Evolutionary conservation across 495 filamentous ascomycete species (phyloP).

Genomic region (Trichoderma reesei): DNA sequence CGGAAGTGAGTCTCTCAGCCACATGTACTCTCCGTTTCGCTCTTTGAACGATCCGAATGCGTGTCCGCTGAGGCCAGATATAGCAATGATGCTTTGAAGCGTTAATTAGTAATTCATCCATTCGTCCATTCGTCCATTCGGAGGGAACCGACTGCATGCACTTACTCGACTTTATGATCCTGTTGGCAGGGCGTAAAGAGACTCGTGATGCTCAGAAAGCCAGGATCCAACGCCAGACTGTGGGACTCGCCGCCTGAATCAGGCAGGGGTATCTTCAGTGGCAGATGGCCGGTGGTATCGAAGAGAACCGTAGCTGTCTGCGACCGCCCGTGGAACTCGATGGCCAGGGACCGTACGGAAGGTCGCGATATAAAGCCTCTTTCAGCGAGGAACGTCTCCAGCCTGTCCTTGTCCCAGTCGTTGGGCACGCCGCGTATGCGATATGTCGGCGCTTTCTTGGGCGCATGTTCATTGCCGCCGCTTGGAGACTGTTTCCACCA

Average conservation of each 20-base stretch:
- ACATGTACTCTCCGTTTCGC: not conserved
- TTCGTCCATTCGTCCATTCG: not conserved
- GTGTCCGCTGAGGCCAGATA: not conserved
- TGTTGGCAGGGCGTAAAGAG: too few species aligned
- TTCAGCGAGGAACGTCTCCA: not conserved
- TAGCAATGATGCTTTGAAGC: not conserved
- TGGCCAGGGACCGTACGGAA: not conserved
- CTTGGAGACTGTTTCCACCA: too few species aligned
- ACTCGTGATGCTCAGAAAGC: not conserved
- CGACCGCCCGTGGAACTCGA: not conserved
- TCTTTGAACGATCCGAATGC: not conserved
- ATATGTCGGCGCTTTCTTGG: not conserved
- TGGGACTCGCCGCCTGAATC: not conserved
- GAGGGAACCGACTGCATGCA: not conserved
- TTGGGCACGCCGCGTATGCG: not conserved
- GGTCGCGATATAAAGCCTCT: not conserved
- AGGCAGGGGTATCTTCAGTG: not conserved
- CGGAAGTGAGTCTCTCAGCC: not conserved
- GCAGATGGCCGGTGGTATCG: not conserved
- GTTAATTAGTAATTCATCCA: not conserved
- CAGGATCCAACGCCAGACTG: not conserved
- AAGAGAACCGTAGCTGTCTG: not conserved
- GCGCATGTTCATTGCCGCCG: too few species aligned
- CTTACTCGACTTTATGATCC: not conserved
- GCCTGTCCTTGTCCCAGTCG: not conserved